Evolutionary conservation across 208 protist genomes (phyloP).

Genomic region (Strigomonas oncopelti): DNA sequence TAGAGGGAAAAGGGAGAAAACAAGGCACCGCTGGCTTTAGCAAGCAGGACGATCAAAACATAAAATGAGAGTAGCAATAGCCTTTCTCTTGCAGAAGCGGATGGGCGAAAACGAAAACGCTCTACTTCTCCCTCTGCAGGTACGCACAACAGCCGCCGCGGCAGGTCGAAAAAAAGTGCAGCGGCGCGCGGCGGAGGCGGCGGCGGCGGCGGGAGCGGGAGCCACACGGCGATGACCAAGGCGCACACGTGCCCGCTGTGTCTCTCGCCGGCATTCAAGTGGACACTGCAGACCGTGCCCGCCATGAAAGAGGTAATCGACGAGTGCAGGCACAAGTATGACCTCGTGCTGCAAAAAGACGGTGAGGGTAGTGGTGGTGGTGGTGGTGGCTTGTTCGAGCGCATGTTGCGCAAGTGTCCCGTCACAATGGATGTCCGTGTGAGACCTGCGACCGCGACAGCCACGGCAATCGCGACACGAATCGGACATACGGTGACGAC

Average conservation of each 20-base stretch:
- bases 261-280: neutral
- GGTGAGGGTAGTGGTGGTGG: neutral
- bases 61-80: too few relatives aligned
- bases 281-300: slow-evolving; percentile 5
- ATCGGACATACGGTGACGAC: neutral
- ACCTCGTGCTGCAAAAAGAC: too few relatives aligned
- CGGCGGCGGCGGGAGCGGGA: too few relatives aligned
- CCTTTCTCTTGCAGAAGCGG: too few relatives aligned
- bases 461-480: too few relatives aligned
- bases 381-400: neutral
- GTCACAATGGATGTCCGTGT: neutral
- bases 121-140: neutral
- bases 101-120: neutral
- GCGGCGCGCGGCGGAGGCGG: too few relatives aligned
- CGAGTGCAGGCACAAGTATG: neutral
- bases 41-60: too few relatives aligned
- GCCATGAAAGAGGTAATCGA: neutral
- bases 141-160: neutral
- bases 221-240: too few relatives aligned
- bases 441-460: too few relatives aligned
- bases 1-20: too few relatives aligned
- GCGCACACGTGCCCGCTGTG: slow-evolving; percentile 9
- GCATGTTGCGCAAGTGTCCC: neutral
- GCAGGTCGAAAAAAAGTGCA: neutral
- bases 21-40: too few relatives aligned